Conservation (phyloP, 352 stramenopile genomes). For the Pythium aristosporum region DNA sequence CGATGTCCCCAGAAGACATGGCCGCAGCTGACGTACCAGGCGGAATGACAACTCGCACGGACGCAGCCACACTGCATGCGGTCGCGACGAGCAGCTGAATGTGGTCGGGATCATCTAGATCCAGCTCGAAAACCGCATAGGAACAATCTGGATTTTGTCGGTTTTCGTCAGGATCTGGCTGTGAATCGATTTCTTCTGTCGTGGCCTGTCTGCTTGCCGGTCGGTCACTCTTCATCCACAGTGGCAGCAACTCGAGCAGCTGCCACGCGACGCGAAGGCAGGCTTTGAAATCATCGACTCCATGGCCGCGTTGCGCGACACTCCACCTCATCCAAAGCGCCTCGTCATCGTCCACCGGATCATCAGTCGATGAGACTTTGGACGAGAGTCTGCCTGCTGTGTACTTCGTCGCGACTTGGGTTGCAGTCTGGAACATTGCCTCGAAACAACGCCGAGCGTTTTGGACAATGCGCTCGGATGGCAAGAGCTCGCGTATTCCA, state of each 20-base stretch:
- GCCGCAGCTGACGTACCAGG: conserved; percentile 18
- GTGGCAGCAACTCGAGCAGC: conserved; percentile 23
- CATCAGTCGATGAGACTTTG: background rate
- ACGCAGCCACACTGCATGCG: conserved; percentile 36
- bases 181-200: background rate
- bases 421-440: conserved; percentile 14
- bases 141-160: background rate
- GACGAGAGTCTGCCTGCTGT: conserved; percentile 1
- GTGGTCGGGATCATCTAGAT: conserved; percentile 21
- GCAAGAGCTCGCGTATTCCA: background rate
- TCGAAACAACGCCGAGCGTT: conserved; percentile 14
- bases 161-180: background rate
- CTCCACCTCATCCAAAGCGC: conserved; percentile 24
- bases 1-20: background rate
- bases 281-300: conserved; percentile 16
- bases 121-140: conserved; percentile 19
- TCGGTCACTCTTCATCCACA: conserved; percentile 13
- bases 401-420: background rate
- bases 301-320: conserved; percentile 16
- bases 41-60: conserved; percentile 27
- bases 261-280: conserved; percentile 23
- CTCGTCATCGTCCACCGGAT: background rate
- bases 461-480: conserved; percentile 1
- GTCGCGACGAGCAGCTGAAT: conserved; percentile 30
- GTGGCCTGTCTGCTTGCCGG: background rate